A percentile compares a stretch with the other conserved stretches of the same genome.
phyloP scores from a whole-genome alignment of 164 flowering plant species.

The Akebia trifoliata region DNA sequence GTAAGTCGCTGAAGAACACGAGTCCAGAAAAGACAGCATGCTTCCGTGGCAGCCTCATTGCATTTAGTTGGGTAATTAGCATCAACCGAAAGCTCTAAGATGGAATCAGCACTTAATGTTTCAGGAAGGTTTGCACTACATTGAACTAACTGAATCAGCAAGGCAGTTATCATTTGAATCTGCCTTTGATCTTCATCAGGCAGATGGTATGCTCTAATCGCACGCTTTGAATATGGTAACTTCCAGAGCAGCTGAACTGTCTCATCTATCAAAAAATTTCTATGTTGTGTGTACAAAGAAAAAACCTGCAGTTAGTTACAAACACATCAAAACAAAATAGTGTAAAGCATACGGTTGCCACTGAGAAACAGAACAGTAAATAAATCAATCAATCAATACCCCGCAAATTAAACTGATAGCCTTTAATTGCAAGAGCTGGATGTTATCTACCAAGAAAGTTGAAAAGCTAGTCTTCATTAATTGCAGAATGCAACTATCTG shows the following conservation, averaged over 20 bases:
- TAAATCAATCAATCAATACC: conserved; percentile 39
- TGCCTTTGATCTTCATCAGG: conserved; percentile 96
- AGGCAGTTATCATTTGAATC: conserved; percentile 90
- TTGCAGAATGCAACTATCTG: conserved; percentile 92
- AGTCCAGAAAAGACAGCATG: conserved; percentile 88
- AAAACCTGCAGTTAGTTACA: conserved; percentile 55
- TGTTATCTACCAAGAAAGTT: conserved; percentile 82
- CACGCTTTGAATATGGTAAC: conserved; percentile 76
- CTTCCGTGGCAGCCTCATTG: conserved; percentile 70
- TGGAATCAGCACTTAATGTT: conserved; percentile 43
- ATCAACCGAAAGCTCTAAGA: conserved; percentile 58
- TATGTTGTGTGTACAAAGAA: conserved; percentile 74
- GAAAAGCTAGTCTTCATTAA: conserved; percentile 73
- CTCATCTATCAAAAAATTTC: conserved; percentile 75
- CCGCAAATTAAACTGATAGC: conserved; percentile 71
- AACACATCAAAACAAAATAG: conserved; percentile 6
- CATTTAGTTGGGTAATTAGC: conserved; percentile 54
- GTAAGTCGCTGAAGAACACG: conserved; percentile 84
- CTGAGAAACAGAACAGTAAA: neutral
- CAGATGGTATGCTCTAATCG: conserved; percentile 70
- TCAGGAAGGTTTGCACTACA: conserved; percentile 74
- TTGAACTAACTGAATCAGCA: conserved; percentile 88
- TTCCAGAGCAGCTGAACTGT: conserved; percentile 75
- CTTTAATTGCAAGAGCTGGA: conserved; percentile 90
- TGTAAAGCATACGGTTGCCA: conserved; percentile 6